Conservation (phyloP, 352 stramenopile genomes). For the Plasmopara muralis region DNA sequence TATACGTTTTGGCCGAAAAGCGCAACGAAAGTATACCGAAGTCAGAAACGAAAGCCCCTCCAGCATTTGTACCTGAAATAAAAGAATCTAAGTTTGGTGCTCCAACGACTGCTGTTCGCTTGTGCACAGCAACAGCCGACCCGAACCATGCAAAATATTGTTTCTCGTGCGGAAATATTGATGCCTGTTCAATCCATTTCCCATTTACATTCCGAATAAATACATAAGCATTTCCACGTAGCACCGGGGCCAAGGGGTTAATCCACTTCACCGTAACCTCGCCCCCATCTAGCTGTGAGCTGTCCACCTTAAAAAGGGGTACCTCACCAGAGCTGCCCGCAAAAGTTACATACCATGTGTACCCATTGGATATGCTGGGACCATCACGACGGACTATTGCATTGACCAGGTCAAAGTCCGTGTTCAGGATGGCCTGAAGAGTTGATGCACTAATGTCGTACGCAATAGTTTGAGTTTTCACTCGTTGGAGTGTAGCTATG, state of each 20-base stretch:
- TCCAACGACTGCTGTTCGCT: conserved; percentile 83
- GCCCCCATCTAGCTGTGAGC: conserved; percentile 18
- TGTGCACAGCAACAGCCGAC: conserved; percentile 68
- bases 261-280: conserved; percentile 36
- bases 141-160: conserved; percentile 90
- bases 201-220: conserved; percentile 47
- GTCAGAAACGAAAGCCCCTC: conserved; percentile 89
- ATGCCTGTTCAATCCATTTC: conserved; percentile 88
- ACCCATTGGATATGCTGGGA: conserved; percentile 38
- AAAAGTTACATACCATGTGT: conserved; percentile 85
- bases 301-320: conserved; percentile 50
- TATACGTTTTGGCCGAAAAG: conserved; percentile 67
- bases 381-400: conserved; percentile 64
- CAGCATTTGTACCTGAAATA: conserved; percentile 85
- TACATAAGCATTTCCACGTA: conserved; percentile 58
- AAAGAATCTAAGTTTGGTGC: conserved; percentile 90
- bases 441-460: conserved; percentile 38
- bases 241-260: conserved; percentile 42
- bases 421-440: conserved; percentile 52
- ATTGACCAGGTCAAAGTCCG: conserved; percentile 61
- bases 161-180: conserved; percentile 86
- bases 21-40: conserved; percentile 84
- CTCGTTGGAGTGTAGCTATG: conserved; percentile 13
- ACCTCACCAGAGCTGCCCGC: conserved; percentile 43
- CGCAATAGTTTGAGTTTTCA: conserved; percentile 44